These are phyloP conservation scores for Rhodotorula sp. DNA, from an alignment of 1,284 basidiomycete species.

Conservation along the genomic window DNA sequence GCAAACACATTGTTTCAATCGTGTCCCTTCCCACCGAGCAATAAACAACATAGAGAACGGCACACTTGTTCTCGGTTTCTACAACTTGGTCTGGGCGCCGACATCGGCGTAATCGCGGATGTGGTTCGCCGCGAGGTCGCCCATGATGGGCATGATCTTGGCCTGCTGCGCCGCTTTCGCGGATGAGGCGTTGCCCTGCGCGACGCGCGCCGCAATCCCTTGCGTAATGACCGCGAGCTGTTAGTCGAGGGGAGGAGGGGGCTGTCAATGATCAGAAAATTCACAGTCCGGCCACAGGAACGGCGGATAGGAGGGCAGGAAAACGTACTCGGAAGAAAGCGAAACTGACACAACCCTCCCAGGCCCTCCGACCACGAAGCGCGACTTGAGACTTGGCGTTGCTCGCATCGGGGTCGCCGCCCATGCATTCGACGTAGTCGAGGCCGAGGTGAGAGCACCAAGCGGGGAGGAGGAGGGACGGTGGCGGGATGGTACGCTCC, in stretches of 20 bases:
- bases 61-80: background rate
- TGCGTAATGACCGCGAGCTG: constrained; percentile 84
- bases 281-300: background rate
- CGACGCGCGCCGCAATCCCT: constrained; percentile 86
- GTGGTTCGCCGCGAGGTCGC: constrained; percentile 61
- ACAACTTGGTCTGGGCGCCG: constrained; percentile 46
- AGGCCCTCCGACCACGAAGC: background rate
- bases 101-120: constrained; percentile 55
- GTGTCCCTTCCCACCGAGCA: background rate
- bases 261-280: background rate
- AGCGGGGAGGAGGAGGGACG: constrained; percentile 70
- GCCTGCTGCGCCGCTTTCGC: constrained; percentile 65
- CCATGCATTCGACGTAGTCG: constrained; percentile 62
- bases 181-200: constrained; percentile 80
- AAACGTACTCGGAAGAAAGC: constrained; percentile 75
- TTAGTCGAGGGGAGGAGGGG: background rate
- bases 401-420: constrained; percentile 53
- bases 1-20: no score
- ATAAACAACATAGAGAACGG: no score
- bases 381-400: background rate
- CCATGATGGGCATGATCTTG: constrained; percentile 63
- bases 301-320: no score
- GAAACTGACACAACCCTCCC: constrained; percentile 66
- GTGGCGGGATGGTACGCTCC: constrained; percentile 60
- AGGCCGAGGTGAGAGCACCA: constrained; percentile 66